Evolutionary conservation across 192 early-diverging fungal species (phyloP), one percentile per base, ranked within the genome.

Genomic region (Linnemannia hyalina): DNA sequence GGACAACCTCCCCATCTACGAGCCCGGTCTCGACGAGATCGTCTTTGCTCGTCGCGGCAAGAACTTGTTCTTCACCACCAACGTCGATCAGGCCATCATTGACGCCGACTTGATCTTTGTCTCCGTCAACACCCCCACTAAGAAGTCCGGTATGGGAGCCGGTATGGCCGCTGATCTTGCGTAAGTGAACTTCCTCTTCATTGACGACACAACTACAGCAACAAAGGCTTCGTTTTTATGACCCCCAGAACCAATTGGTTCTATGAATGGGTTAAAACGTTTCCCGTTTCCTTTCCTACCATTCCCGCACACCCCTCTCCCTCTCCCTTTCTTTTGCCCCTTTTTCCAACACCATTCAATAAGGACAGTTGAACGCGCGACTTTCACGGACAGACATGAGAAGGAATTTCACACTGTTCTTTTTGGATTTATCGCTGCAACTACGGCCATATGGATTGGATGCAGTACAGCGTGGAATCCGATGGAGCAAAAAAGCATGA

Each of bases 101-200:
- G 92, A 95, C 47, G 94, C 97, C 63, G 95, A 98, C 83, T 82
- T 99, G 22, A 96, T 99, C 80, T 95, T 99, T 83, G 95, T 98
- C 35, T 96, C 96, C 13, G 97, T 99, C 78, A 97, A 97, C 87
- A 99, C 97, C 32, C 97, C 97, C 23, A 94, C 96, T 63, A 94
- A 96, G 87, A 95, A 96, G 89, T 57, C 88, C 55, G 93, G 94
- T 71, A 90, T 94, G 70, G 96, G 96, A 69, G 93, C 93, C 75
- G 97, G 96, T 74, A 92, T 90, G 84, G 96, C 95, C 41, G 93
- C 96, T 29, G 97, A 98, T 83, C 88, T 97, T 74, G 93, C 93
- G 91, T 95, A 90, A 94, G 92, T 92, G 35, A 65, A 9, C 55
- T 57, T 18, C 52, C 22, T 42, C 16, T 35, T 60, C 23, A n/a